These are phyloP conservation scores for Pseudotsuga menziesii DNA, from an alignment of 75 land plant genomes.

Conservation along the genomic window DNA sequence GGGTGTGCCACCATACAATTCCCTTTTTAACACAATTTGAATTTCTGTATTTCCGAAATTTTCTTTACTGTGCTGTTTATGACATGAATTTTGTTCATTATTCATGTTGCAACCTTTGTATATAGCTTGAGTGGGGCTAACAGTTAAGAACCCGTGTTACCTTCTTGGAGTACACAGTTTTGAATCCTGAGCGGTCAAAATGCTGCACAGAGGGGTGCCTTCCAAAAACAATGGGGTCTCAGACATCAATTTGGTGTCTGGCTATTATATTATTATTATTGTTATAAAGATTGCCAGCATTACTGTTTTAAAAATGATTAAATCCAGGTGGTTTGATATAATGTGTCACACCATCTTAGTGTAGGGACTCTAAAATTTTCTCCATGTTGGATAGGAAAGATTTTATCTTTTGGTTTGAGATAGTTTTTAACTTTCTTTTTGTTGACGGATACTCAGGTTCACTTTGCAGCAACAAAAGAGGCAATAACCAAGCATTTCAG, in stretches of 20 bases:
- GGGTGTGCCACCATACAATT: background rate
- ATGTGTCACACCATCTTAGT: background rate
- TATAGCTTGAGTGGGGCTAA: background rate
- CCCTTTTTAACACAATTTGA: background rate
- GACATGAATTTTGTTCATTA: background rate
- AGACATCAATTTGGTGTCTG: no score
- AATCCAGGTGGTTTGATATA: background rate
- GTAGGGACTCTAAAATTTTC: background rate
- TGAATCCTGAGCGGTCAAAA: no score
- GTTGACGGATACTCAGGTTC: conserved; percentile 47
- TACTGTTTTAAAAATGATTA: no score
- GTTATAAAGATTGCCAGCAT: no score
- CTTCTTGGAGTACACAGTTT: background rate
- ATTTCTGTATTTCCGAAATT: background rate
- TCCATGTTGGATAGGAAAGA: background rate
- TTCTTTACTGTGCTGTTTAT: background rate
- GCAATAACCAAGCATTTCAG: conserved; percentile 78
- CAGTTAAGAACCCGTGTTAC: no score
- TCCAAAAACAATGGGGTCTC: no score
- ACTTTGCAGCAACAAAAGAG: conserved; percentile 94
- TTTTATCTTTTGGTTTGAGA: background rate
- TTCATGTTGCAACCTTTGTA: background rate
- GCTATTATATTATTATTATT: no score
- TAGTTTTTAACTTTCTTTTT: background rate
- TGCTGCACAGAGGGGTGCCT: no score